Conservation (phyloP, 164 flowering plant genomes). For the Amborella trichopoda region DNA sequence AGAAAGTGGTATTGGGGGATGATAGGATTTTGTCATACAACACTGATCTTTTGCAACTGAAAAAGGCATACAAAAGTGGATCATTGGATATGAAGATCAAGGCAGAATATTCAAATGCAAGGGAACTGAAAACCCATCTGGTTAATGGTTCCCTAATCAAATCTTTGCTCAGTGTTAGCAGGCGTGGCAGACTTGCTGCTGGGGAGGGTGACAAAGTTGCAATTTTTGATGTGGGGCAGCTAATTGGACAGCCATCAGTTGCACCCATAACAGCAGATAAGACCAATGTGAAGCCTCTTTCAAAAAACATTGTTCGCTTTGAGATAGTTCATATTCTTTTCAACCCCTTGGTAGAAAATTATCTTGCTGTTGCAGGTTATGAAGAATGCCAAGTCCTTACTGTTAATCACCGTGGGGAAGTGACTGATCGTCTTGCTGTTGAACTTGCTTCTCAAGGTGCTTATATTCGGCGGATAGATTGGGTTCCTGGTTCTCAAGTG, state of each 20-base stretch:
- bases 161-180: slow-evolving; percentile 80
- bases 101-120: slow-evolving; percentile 85
- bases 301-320: slow-evolving; percentile 91
- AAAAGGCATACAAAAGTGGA: slow-evolving; percentile 96
- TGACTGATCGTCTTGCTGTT: slow-evolving; percentile 89
- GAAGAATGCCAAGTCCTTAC: slow-evolving; percentile 97
- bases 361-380: slow-evolving; percentile 94
- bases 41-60: slow-evolving; percentile 73
- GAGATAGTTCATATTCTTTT: slow-evolving; percentile 87
- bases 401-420: slow-evolving; percentile 90
- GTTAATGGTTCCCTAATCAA: slow-evolving; percentile 85
- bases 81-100: slow-evolving; percentile 89
- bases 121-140: slow-evolving; percentile 79
- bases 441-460: slow-evolving; percentile 97
- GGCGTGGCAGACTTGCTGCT: slow-evolving; percentile 90
- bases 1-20: slow-evolving; percentile 47
- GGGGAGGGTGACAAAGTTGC: slow-evolving; percentile 99
- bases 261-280: slow-evolving; percentile 94
- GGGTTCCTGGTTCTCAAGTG: slow-evolving; percentile 98
- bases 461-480: slow-evolving; percentile 74
- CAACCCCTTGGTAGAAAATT: slow-evolving; percentile 74
- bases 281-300: slow-evolving; percentile 90
- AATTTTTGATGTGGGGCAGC: slow-evolving; percentile 90
- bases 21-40: slow-evolving; percentile 58
- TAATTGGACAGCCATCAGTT: slow-evolving; percentile 87